Evolutionary conservation across 148 eudicot species (phyloP).

Genomic region (Rheum nobile): DNA sequence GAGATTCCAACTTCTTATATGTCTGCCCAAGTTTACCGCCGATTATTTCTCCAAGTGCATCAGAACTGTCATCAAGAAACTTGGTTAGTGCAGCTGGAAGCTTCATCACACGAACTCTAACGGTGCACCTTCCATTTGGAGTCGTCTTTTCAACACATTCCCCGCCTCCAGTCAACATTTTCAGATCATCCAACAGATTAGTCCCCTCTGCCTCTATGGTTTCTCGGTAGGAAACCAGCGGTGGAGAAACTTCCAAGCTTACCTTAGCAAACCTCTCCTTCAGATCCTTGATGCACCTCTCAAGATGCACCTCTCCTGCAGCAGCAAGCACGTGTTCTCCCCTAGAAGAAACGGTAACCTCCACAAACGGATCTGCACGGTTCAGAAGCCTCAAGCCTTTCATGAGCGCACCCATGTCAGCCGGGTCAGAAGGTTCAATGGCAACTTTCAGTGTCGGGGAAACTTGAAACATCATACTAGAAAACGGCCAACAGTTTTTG

Average conservation of each 20-base stretch:
- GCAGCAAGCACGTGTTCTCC: slow-evolving; percentile 97
- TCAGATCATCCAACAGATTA: slow-evolving; percentile 53
- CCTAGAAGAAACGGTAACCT: slow-evolving; percentile 77
- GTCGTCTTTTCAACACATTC: slow-evolving; percentile 68
- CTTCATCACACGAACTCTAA: slow-evolving; percentile 69
- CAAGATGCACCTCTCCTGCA: slow-evolving; percentile 96
- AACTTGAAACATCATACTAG: slow-evolving; percentile 89
- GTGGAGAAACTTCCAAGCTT: slow-evolving; percentile 81
- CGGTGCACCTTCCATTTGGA: slow-evolving; percentile 84
- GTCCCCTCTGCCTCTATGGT: slow-evolving; percentile 69
- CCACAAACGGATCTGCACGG: slow-evolving; percentile 93
- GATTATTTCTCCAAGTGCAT: slow-evolving; percentile 51
- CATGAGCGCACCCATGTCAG: slow-evolving; percentile 84
- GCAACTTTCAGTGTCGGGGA: slow-evolving; percentile 92
- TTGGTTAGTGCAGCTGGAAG: slow-evolving; percentile 70
- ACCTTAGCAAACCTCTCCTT: slow-evolving; percentile 87
- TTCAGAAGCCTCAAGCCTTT: slow-evolving; percentile 81
- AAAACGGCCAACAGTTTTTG: slow-evolving; percentile 83
- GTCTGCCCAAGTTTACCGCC: slow-evolving; percentile 60
- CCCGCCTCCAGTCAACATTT: slow-evolving; percentile 33
- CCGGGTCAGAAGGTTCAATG: slow-evolving; percentile 88
- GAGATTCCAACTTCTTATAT: slow-evolving; percentile 47
- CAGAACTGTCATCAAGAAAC: slow-evolving; percentile 76
- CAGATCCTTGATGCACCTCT: slow-evolving; percentile 87
- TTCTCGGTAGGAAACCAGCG: slow-evolving; percentile 78